Percentiles rank a stretch among this genome's conserved stretches.
Evolutionary conservation across 257 asterid species (phyloP).

Genomic region (Fraxinus pennsylvanica): DNA sequence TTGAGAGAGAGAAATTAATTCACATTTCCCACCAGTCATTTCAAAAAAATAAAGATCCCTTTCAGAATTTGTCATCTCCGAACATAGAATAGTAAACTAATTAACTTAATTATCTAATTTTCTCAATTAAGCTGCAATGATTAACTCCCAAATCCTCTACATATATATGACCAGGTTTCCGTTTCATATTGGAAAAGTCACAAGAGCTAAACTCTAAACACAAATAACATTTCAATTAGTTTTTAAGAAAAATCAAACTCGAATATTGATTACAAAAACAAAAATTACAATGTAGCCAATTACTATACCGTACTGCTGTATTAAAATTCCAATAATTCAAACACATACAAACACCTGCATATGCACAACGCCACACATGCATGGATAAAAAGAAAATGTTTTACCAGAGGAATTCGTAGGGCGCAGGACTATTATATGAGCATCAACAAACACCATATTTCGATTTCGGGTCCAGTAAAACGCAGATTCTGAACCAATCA

Average conservation of each 20-base stretch:
- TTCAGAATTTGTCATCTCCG: neutral
- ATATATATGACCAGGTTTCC: constrained; percentile 15
- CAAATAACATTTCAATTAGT: constrained; percentile 1
- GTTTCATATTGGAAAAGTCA: constrained; percentile 18
- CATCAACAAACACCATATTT: constrained; percentile 33
- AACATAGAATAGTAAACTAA: neutral
- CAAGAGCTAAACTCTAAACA: constrained; percentile 25
- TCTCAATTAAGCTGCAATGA: neutral
- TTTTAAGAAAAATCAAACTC: constrained; percentile 1
- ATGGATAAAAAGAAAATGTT: constrained; percentile 2
- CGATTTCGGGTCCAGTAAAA: constrained; percentile 18
- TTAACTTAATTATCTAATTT: constrained; percentile 12
- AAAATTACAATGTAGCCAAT: constrained; percentile 1
- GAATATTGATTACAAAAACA: no score
- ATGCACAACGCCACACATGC: constrained; percentile 6
- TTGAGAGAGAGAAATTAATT: neutral
- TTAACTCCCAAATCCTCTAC: constrained; percentile 12
- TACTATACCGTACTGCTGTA: neutral
- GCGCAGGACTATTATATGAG: constrained; percentile 30
- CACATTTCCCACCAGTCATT: constrained; percentile 9
- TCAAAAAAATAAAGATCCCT: neutral
- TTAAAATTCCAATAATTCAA: constrained; percentile 11
- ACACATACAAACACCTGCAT: neutral
- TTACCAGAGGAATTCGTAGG: constrained; percentile 26
- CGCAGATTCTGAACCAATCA: neutral